Conservation (phyloP, 345 rosid species). For the Nephelium lappaceum region DNA sequence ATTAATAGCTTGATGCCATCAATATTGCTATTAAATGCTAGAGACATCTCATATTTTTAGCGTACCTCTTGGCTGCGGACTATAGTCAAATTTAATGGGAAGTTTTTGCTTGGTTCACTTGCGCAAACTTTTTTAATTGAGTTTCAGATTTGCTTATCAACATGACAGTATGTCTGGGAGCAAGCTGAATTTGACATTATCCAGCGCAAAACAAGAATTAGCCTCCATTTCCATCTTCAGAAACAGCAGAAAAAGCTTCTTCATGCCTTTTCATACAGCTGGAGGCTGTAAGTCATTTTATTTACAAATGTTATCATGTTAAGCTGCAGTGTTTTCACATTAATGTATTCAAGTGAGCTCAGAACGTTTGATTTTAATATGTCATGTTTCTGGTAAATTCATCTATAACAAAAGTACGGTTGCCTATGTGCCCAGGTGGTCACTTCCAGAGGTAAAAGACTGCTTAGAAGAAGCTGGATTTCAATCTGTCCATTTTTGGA, state of each 20-base stretch:
- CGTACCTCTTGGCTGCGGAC: background rate
- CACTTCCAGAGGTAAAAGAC: constrained; percentile 84
- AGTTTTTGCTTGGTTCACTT: background rate
- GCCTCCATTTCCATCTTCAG: constrained; percentile 80
- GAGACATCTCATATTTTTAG: background rate
- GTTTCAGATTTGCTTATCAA: constrained; percentile 2
- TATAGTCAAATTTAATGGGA: background rate
- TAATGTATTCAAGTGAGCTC: background rate
- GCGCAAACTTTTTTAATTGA: background rate
- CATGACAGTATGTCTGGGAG: constrained; percentile 79
- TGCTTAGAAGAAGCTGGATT: constrained; percentile 93
- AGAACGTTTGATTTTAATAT: background rate
- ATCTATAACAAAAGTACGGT: background rate
- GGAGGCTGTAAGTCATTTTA: constrained; percentile 75
- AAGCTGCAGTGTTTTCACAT: background rate
- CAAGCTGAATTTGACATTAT: constrained; percentile 85
- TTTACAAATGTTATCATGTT: background rate
- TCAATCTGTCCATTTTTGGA: constrained; percentile 78
- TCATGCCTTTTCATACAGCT: constrained; percentile 84
- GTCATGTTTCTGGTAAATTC: background rate
- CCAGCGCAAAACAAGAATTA: constrained; percentile 76
- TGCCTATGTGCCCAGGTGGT: constrained; percentile 59
- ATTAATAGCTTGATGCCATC: background rate
- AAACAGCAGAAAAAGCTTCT: constrained; percentile 80
- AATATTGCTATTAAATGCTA: background rate